A percentile compares a stretch with the other conserved stretches of the same genome.
Evolutionary conservation across 2,329 filamentous ascomycete species (phyloP).

Genomic region (Fusarium armeniacum): DNA sequence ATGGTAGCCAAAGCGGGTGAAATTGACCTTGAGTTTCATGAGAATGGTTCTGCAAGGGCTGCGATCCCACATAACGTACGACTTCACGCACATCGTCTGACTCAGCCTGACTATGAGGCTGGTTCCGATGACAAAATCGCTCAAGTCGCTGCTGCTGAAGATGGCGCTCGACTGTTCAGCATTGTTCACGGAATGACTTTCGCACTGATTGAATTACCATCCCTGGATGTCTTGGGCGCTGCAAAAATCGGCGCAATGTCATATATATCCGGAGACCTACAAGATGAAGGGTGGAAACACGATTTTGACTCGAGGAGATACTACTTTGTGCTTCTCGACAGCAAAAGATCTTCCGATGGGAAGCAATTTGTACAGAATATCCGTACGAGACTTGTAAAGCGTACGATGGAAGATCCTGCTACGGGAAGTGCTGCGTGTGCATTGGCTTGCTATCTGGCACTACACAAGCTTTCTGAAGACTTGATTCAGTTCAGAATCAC

Average conservation of each 20-base stretch:
- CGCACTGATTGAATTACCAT: conserved; percentile 71
- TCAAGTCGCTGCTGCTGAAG: conserved; percentile 52
- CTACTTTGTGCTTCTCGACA: conserved; percentile 66
- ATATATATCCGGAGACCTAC: conserved; percentile 52
- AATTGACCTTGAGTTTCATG: conserved; percentile 59
- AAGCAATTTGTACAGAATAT: conserved; percentile 53
- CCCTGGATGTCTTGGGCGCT: conserved; percentile 68
- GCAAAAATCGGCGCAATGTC: conserved; percentile 55
- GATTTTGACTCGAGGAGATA: conserved; percentile 67
- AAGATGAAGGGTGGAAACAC: conserved; percentile 67
- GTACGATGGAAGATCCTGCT: conserved; percentile 68
- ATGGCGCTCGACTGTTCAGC: conserved; percentile 64
- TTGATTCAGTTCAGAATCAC: conserved; percentile 63
- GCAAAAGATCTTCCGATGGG: conserved; percentile 41
- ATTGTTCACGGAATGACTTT: conserved; percentile 83
- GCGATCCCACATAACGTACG: conserved; percentile 76
- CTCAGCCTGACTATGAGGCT: conserved; percentile 35
- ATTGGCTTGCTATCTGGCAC: conserved; percentile 67
- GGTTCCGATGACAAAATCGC: conserved; percentile 41
- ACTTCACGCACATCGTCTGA: conserved; percentile 64
- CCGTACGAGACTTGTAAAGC: conserved; percentile 71
- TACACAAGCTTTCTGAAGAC: conserved; percentile 51
- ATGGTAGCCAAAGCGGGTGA: conserved; percentile 69
- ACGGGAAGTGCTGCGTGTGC: conserved; percentile 73
- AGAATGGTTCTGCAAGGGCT: conserved; percentile 65